Evolutionary conservation across 345 rosid species (phyloP).

Genomic region (Balakata baccata): DNA sequence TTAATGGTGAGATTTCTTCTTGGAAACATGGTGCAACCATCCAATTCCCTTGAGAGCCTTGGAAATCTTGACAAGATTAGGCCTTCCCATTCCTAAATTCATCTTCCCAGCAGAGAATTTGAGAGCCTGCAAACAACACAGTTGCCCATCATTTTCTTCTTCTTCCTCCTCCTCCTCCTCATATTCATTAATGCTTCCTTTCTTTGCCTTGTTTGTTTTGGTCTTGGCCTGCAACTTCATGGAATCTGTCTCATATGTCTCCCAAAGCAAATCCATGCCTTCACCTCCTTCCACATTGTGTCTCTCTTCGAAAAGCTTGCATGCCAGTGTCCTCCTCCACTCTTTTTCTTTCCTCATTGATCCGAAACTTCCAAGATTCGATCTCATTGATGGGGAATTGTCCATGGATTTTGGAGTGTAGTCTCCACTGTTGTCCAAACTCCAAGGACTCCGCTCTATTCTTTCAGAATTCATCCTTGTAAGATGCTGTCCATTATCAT

Average conservation of each 20-base stretch:
- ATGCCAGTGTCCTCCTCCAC: constrained; percentile 93
- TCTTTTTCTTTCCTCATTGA: constrained; percentile 88
- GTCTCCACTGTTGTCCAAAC: constrained; percentile 4
- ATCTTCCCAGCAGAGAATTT: constrained; percentile 87
- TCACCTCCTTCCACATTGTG: constrained; percentile 51
- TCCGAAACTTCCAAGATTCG: constrained; percentile 52
- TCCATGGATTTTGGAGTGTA: constrained; percentile 6
- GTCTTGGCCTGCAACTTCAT: constrained; percentile 29
- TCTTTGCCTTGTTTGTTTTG: constrained; percentile 34
- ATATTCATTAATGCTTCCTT: constrained; percentile 32
- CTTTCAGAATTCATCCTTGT: constrained; percentile 28
- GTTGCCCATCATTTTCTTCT: constrained; percentile 43
- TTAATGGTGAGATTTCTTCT: constrained; percentile 44
- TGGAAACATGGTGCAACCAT: constrained; percentile 59
- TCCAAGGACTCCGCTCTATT: constrained; percentile 26
- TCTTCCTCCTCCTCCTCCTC: constrained; percentile 56
- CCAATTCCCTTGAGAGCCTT: constrained; percentile 78
- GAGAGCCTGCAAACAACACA: constrained; percentile 86
- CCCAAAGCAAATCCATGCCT: constrained; percentile 96
- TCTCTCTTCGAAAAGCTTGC: constrained; percentile 91
- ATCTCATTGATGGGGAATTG: constrained; percentile 11
- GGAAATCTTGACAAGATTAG: constrained; percentile 64
- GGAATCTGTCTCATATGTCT: constrained; percentile 64
- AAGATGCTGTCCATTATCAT: constrained; percentile 17
- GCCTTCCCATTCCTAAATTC: constrained; percentile 84